Conservation (phyloP, 2,329 filamentous ascomycete genomes). For the Capronia americana region DNA sequence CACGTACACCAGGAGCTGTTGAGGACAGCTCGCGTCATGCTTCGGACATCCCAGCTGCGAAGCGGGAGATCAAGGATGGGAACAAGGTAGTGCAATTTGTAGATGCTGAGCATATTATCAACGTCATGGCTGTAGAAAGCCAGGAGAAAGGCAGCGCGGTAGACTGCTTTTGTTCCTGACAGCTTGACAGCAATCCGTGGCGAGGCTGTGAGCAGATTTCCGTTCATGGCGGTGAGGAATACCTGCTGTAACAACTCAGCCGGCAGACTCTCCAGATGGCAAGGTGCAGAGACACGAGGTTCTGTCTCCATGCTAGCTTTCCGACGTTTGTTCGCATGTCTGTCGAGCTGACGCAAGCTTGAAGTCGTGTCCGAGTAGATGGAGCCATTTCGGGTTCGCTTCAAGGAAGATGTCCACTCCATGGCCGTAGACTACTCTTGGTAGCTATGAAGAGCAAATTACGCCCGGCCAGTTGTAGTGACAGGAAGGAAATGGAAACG, state of each 20-base stretch:
- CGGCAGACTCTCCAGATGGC: constrained; percentile 15
- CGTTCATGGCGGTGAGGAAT: constrained; percentile 22
- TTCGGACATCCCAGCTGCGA: constrained; percentile 20
- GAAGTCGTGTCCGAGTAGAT: constrained; percentile 18
- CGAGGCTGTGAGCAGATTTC: constrained; percentile 18
- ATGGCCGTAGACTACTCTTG: background rate
- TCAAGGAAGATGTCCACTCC: constrained; percentile 9
- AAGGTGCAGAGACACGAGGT: background rate
- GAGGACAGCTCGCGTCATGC: constrained; percentile 24
- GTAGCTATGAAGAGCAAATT: background rate
- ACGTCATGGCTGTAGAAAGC: constrained; percentile 22
- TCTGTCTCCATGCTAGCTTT: background rate
- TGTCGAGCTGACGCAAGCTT: constrained; percentile 1
- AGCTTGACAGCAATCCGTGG: constrained; percentile 22
- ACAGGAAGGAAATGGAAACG: background rate
- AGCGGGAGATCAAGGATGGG: constrained; percentile 14
- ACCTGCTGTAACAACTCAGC: constrained; percentile 19
- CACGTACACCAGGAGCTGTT: constrained; percentile 21
- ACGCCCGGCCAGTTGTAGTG: background rate
- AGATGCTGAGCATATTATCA: constrained; percentile 14
- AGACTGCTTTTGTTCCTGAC: constrained; percentile 15
- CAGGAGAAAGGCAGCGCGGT: constrained; percentile 19
- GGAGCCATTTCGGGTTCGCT: constrained; percentile 20
- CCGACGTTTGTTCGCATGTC: constrained; percentile 9
- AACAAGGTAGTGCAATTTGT: constrained; percentile 13